phyloP scores from a whole-genome alignment of 2,329 filamentous ascomycete species.

The Penicillium sclerotiorum region DNA sequence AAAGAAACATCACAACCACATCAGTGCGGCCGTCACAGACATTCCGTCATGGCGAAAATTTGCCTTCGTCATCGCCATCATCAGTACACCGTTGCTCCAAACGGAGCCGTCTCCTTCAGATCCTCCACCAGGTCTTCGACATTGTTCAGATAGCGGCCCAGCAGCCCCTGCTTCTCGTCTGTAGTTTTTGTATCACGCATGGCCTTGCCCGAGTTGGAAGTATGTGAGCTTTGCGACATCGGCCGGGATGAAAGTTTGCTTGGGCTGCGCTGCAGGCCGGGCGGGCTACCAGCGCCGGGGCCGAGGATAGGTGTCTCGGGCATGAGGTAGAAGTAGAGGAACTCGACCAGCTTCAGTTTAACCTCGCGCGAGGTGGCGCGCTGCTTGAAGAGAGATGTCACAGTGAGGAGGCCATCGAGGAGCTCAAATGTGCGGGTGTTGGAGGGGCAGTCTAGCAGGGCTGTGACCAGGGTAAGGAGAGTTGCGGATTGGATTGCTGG shows the following conservation, averaged over 20 bases:
- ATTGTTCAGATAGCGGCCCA: constrained; percentile 76
- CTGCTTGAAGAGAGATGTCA: constrained; percentile 91
- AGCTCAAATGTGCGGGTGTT: constrained; percentile 92
- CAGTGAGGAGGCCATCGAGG: constrained; percentile 86
- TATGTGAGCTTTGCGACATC: constrained; percentile 50
- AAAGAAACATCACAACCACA: constrained; percentile 16
- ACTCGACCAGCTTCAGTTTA: constrained; percentile 94
- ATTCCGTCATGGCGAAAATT: constrained; percentile 13
- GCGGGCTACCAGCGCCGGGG: constrained; percentile 36
- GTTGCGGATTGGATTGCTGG: constrained; percentile 89
- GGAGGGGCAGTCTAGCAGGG: constrained; percentile 79
- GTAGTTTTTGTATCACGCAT: constrained; percentile 62
- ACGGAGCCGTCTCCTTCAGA: constrained; percentile 75
- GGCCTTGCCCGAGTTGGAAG: constrained; percentile 29
- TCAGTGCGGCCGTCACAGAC: constrained; percentile 26
- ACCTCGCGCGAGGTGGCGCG: constrained; percentile 83
- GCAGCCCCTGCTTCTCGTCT: constrained; percentile 77
- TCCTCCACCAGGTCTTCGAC: constrained; percentile 85
- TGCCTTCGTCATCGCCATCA: constrained; percentile 15
- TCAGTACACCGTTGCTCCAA: constrained; percentile 57
- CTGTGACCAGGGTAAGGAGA: constrained; percentile 84
- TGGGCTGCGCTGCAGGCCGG: constrained; percentile 66
- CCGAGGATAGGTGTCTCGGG: constrained; percentile 68
- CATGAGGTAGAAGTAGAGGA: constrained; percentile 98
- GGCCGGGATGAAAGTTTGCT: constrained; percentile 66